Conservation (phyloP, 2,329 filamentous ascomycete species). For the Dothistroma septosporum region DNA sequence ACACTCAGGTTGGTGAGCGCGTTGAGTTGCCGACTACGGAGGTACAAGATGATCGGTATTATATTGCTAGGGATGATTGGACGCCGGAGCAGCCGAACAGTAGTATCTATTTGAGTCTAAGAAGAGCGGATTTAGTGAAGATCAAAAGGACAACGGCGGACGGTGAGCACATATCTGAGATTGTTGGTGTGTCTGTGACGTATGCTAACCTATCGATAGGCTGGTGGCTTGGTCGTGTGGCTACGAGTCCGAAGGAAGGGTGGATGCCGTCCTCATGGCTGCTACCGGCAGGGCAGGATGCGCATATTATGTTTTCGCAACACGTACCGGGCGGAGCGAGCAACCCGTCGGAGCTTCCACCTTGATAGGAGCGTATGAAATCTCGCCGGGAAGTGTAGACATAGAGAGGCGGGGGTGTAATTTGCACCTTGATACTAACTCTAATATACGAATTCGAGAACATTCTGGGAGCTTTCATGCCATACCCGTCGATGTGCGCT, state of each 20-base stretch:
- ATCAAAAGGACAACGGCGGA: not conserved
- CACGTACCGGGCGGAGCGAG: not conserved
- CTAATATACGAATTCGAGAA: too few species aligned
- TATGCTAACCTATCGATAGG: not conserved
- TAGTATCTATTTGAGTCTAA: not conserved
- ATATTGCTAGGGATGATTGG: not conserved
- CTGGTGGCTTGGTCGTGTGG: not conserved
- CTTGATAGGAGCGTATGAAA: too few species aligned
- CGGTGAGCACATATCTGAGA: not conserved
- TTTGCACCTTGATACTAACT: too few species aligned
- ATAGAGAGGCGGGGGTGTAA: too few species aligned
- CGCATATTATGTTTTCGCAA: not conserved
- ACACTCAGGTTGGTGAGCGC: not conserved
- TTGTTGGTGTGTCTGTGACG: not conserved
- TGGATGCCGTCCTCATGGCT: not conserved
- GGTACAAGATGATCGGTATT: slow-evolving; percentile 1
- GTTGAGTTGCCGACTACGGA: not conserved
- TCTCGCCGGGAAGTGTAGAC: too few species aligned
- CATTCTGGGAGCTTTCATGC: not conserved
- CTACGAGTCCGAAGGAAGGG: not conserved
- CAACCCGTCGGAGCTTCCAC: not conserved
- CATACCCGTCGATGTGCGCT: not conserved
- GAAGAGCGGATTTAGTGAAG: not conserved
- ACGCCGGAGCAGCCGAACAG: not conserved
- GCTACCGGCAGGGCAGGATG: not conserved